A percentile compares a stretch with the other conserved stretches of the same genome.
phyloP scores from a whole-genome alignment of 495 filamentous ascomycete genomes.

The Darksidea phi region DNA sequence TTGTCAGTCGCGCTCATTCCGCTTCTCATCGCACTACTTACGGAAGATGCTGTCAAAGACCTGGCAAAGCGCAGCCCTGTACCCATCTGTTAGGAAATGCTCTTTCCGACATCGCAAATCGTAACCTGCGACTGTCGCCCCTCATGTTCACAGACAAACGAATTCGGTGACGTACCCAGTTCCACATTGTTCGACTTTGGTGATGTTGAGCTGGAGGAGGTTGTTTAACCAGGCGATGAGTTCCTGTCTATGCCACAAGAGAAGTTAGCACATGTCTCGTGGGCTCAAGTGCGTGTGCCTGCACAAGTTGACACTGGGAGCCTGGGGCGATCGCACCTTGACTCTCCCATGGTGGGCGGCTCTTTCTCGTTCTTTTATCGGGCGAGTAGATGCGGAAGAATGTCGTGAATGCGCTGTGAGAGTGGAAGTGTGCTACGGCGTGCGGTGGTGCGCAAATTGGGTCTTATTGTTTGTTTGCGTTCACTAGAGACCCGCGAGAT shows the following conservation, averaged over 20 bases:
- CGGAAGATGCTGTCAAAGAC: constrained; percentile 96
- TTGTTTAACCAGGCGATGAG: constrained; percentile 95
- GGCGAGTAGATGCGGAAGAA: neutral
- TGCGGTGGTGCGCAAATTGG: too few relatives aligned
- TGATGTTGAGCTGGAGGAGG: constrained; percentile 94
- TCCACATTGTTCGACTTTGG: constrained; percentile 98
- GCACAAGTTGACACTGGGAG: neutral
- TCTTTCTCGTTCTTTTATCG: neutral
- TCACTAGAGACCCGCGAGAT: too few relatives aligned
- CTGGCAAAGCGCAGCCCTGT: constrained; percentile 92
- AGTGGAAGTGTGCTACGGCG: neutral
- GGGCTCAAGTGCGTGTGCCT: neutral
- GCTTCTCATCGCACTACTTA: constrained; percentile 42
- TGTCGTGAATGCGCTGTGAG: neutral
- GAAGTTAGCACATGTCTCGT: neutral
- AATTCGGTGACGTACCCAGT: constrained; percentile 71
- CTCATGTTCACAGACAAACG: too few relatives aligned
- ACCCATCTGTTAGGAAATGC: constrained; percentile 1
- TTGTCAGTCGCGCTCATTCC: constrained; percentile 11
- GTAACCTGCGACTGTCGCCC: too few relatives aligned
- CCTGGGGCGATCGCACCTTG: constrained; percentile 28
- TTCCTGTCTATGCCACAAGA: constrained; percentile 69
- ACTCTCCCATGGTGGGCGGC: constrained; percentile 35
- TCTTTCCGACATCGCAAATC: too few relatives aligned
- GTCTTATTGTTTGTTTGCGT: too few relatives aligned